These are phyloP conservation scores for Vickermania spadyakhi DNA, from an alignment of 208 protist species.

Conservation along the genomic window DNA sequence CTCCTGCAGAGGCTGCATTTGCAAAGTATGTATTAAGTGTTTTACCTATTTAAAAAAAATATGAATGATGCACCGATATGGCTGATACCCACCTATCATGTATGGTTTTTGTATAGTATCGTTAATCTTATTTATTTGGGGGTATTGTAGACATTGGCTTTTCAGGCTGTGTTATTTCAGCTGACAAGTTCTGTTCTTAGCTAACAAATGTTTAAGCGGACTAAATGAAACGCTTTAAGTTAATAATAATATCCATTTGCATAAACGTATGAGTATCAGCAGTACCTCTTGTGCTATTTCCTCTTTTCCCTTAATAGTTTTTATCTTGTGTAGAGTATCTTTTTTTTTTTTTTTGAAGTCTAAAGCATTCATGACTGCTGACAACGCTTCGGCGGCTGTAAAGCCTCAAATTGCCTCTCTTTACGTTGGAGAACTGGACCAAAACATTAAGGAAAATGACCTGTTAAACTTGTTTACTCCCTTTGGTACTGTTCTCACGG, in stretches of 20 bases:
- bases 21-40: conserved; percentile 33
- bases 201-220: no score
- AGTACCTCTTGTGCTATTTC: no score
- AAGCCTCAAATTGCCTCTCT: conserved; percentile 88
- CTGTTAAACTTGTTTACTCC: conserved; percentile 98
- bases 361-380: conserved; percentile 1
- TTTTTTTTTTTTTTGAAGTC: conserved; percentile 9
- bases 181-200: no score
- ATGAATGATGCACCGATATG: no score
- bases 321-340: conserved; percentile 5
- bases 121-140: no score
- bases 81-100: no score
- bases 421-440: conserved; percentile 97
- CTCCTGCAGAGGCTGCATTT: conserved; percentile 54
- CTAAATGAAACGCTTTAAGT: no score
- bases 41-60: conserved; percentile 15
- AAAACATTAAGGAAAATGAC: conserved; percentile 84
- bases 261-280: no score
- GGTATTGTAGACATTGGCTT: no score
- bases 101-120: no score
- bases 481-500: conserved; percentile 97
- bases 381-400: not conserved
- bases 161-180: no score
- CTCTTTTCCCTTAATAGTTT: not conserved
- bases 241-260: no score